Evolutionary conservation across 495 filamentous ascomycete genomes (phyloP), one percentile per base, ranked within the genome.

Genomic region (Podospora fimiseda): DNA sequence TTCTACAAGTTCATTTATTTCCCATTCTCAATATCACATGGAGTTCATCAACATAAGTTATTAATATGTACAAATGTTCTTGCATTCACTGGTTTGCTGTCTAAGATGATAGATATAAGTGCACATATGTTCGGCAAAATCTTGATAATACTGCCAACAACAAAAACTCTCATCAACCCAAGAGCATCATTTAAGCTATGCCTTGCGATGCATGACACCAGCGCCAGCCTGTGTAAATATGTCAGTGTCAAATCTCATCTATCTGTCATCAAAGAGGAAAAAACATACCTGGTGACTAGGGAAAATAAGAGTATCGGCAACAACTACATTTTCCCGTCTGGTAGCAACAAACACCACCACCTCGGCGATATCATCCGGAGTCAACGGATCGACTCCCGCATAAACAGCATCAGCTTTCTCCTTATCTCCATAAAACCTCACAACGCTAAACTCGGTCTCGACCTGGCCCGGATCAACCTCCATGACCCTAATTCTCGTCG

Each of bases 391-490:
- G 56, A 79, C 86, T 73, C 76, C 91, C 87, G 85, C 81, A 72
- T 98, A 98, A 54, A 96, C 90, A 20, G 89, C 87, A 75, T 95
- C 87, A n/a, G 93, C 93, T 77, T 95, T 96, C 21, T 75, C 62
- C 75, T 94, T 92, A 67, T 98, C 93, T 9, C 93, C 93, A 53
- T 89, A 82, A 65, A 93, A 98, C 42, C 93, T 80, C 40, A 98
- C 91, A 36, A 97, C 75, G 1, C 88, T 94, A 71, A 98, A 98
- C 70, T 98, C 91, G 16, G 93, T 98, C 78, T 97, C 91, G 43
- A 98, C 93, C 71, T 96, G 93, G 38, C 93, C 93, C 6, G 93
- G 93, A 62, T 96, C 93, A 54, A 98, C 76, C 73, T 93, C 90
- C 53, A 96, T 92, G 45, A 98, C 77, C 19, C 93, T 72, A 45